Evolutionary conservation across 352 stramenopile species (phyloP), one percentile per base, ranked within the genome.

Genomic region (Globisporangium solare): DNA sequence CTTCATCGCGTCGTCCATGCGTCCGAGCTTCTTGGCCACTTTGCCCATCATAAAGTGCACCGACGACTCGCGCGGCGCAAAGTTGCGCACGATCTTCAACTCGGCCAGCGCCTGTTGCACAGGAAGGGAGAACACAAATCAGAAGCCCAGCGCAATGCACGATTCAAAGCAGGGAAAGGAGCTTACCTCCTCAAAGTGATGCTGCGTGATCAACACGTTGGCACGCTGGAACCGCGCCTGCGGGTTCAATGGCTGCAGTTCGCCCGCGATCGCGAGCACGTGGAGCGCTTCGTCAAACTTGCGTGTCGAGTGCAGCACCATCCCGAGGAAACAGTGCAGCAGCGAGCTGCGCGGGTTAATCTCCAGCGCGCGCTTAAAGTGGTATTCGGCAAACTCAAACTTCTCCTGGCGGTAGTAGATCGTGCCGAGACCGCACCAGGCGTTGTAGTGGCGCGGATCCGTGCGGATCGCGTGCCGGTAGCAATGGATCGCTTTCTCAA

Each of bases 381-480:
- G 95, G 63, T 98, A 98, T 67, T 98, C 95, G 11, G 96, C 95
- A 24, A 98, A 88, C 61, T 98, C 92, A 54, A 95, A 98, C 70
- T 98, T 98, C 67, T 99, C 96, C 68, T 99, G 96, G 20, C 95
- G 79, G 66, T 97, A 97, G 76, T 98, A 99, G 60, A 98, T 98
- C 20, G 85, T 90, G 41, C 95, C 95, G 31, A 97, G 68, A 13
- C 89, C 90, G 51, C 96, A 97, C 89, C 89, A 97, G 1, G 87
- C 91, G 52, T 97, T 97, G 72, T 98, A 97, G 58, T 98, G 89
- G 13, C 94, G 79, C 17, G 92, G 76, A 68, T 99, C 88, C 1
- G 86, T 86, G 24, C 90, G 81, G 53, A 99, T 96, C 6, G 95
- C 95, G 64, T 97, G 88, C 17, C 96, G 82, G 56, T 97, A 99